These are phyloP conservation scores for Tephrocybe rancida DNA, from an alignment of 768 basidiomycete species.

Conservation along the genomic window DNA sequence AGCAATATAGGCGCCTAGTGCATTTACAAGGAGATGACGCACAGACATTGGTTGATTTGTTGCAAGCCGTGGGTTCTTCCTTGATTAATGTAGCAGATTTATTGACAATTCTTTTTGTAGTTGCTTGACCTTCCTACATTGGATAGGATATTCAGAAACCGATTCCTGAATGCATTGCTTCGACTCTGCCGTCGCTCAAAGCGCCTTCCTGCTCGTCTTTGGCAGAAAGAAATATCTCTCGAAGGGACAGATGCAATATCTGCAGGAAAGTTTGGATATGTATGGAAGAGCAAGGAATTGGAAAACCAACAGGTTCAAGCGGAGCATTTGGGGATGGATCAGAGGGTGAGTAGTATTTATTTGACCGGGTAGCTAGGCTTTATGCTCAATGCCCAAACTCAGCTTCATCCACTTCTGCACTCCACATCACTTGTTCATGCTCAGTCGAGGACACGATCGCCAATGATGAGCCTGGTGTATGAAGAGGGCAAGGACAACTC, in stretches of 20 bases:
- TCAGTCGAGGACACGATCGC: no score
- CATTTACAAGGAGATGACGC: conserved; percentile 5
- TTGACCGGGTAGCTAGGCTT: no score
- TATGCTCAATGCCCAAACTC: no score
- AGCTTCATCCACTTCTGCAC: no score
- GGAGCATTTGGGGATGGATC: no score
- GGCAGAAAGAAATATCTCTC: conserved; percentile 7
- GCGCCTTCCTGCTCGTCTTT: conserved; percentile 26
- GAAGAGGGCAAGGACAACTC: conserved; percentile 45
- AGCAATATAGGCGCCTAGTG: conserved; percentile 2
- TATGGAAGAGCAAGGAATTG: no score
- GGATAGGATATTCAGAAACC: conserved; percentile 7
- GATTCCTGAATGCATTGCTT: conserved; percentile 15
- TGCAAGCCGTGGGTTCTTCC: conserved; percentile 8
- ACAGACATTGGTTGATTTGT: conserved; percentile 12
- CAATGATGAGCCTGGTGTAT: conserved; percentile 42
- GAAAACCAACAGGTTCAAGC: no score
- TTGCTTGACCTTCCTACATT: conserved; percentile 11
- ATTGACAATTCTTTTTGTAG: neutral
- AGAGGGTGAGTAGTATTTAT: no score
- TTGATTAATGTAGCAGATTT: neutral
- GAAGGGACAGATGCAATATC: conserved; percentile 18
- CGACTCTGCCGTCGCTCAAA: conserved; percentile 28
- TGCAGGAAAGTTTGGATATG: conserved; percentile 29
- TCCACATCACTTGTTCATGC: no score